phyloP scores from a whole-genome alignment of 306 rosid species.

The Prunus persica region DNA sequence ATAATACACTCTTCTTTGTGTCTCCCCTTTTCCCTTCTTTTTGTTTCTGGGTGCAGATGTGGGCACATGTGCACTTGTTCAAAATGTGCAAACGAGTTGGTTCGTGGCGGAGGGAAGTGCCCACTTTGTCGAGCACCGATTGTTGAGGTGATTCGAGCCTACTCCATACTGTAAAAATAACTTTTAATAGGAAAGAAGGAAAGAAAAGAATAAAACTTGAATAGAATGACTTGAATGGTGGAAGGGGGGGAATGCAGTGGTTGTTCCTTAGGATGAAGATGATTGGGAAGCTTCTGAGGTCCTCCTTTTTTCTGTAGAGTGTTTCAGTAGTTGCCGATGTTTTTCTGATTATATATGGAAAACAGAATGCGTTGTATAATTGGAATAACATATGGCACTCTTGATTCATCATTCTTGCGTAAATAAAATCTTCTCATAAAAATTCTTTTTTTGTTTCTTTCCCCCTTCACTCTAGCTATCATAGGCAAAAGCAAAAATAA shows the following conservation, averaged over 20 bases:
- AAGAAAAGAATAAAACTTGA: not conserved
- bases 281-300: constrained; percentile 41
- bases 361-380: constrained; percentile 51
- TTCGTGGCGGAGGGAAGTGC: constrained; percentile 96
- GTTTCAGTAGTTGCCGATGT: constrained; percentile 58
- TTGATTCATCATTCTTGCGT: constrained; percentile 81
- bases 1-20: not conserved
- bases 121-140: constrained; percentile 99
- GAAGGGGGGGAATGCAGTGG: constrained; percentile 31
- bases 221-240: constrained; percentile 27
- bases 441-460: constrained; percentile 27
- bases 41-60: constrained; percentile 56
- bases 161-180: constrained; percentile 90
- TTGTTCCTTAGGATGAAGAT: constrained; percentile 28
- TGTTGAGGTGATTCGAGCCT: constrained; percentile 96
- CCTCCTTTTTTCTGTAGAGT: constrained; percentile 47
- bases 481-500: not conserved
- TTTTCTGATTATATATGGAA: constrained; percentile 63
- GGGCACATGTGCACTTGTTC: constrained; percentile 99
- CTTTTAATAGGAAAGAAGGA: constrained; percentile 24
- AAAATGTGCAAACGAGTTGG: constrained; percentile 93
- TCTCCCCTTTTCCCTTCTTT: not conserved
- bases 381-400: constrained; percentile 71
- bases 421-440: constrained; percentile 53
- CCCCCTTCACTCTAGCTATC: not conserved